Percentiles rank a stretch among this genome's conserved stretches.
Evolutionary conservation across 2,329 filamentous ascomycete genomes (phyloP).

Genomic region (Fusarium sp.): DNA sequence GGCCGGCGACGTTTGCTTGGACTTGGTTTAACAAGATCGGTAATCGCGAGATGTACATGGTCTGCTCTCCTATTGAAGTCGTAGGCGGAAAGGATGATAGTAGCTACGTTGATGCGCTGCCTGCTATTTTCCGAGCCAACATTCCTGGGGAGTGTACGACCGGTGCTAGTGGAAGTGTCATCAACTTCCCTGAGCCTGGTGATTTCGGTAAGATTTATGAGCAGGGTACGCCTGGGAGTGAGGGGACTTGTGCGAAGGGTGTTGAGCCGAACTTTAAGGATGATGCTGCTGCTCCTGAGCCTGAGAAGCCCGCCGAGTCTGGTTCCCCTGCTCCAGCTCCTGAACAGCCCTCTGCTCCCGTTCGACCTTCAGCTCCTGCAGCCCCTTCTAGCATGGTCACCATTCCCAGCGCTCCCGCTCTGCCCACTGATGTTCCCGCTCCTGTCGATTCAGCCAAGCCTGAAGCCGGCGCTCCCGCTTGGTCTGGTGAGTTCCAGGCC

Average conservation of each 20-base stretch:
- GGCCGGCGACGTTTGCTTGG: conserved; percentile 77
- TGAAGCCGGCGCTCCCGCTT: conserved; percentile 1
- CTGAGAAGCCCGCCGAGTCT: conserved; percentile 3
- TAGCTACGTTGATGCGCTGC: conserved; percentile 30
- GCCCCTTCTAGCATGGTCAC: background rate
- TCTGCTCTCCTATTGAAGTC: conserved; percentile 78
- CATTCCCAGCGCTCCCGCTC: background rate
- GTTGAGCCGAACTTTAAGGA: conserved; percentile 37
- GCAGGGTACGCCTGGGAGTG: conserved; percentile 4
- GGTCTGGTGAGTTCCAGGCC: conserved; percentile 15
- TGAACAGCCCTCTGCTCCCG: background rate
- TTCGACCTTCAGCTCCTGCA: background rate
- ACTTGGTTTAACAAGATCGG: conserved; percentile 81
- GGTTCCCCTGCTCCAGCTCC: background rate
- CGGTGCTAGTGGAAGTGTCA: conserved; percentile 25
- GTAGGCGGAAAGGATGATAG: conserved; percentile 48
- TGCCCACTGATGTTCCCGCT: background rate
- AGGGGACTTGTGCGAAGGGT: conserved; percentile 30
- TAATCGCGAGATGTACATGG: conserved; percentile 89
- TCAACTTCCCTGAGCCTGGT: conserved; percentile 41
- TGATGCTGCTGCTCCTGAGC: background rate
- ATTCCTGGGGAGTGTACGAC: conserved; percentile 41
- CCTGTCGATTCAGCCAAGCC: background rate
- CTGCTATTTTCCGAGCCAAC: conserved; percentile 39
- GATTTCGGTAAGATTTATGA: conserved; percentile 37